Base-by-base conservation (phyloP, 2,329 filamentous ascomycete species). In the Sarocladium kiliense region DNA sequence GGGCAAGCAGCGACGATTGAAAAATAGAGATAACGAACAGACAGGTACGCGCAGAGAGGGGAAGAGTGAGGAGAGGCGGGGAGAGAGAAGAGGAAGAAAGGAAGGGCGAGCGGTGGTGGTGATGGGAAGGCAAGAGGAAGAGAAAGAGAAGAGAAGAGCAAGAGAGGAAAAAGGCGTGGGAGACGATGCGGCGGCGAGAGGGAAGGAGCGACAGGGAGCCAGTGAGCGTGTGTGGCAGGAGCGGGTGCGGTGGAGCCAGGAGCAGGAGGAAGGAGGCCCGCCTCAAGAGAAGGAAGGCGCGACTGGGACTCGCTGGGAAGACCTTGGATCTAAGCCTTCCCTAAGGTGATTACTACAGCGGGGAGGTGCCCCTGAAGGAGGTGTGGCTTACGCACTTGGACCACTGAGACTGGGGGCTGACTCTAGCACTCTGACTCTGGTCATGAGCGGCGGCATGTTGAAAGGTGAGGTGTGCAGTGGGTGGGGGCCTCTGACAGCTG, bases 51-150 rank as follows among this genome's bases (percentile, higher is more conserved):
- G 44, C 36, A 37, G 50, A 53, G 49, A 45, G 42, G 37, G 18
- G 45, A 18, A 47, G 27, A 25, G 27, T 27, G 50, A 56, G 25
- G 39, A 54, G 27, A 18, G 42, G 57, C 54, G 42, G 55, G 50
- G 57, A 56, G 51, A 51, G 23, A 55, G 18, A 55, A 18, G 39
- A 37, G 34, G 54, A 55, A 36, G 37, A 54, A 54, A 56, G 36
- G 50, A 37, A 45, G 34, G 47, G 55, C 23, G 55, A 49, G 42
- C 10, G 37, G 36, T 51, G 41, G 49, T 41, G 54, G 41, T 53
- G 55, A 53, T 49, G 27, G 54, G 55, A 55, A 30, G 56, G 50
- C 55, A 34, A 57, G 44, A 37, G 44, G 47, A 41, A 44, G 26
- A 57, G 34, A 42, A 34, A 39, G 42, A 32, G 51, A 12, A 51